These are phyloP conservation scores for Rhytidiadelphus loreus DNA, from an alignment of 225 moss, liverwort and hornwort genomes.

Conservation along the genomic window DNA sequence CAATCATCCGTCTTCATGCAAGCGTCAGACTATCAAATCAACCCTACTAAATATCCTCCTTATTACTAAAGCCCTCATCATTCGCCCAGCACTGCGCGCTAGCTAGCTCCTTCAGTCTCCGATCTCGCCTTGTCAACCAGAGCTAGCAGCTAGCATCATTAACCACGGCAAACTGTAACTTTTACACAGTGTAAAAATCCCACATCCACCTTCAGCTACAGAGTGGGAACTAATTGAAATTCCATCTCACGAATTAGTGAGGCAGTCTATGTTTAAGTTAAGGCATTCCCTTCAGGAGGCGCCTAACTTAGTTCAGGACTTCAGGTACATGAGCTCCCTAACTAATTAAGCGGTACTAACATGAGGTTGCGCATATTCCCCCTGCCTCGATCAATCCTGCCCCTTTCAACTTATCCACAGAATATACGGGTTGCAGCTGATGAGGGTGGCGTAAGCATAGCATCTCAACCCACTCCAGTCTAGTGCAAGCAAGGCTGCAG, in stretches of 20 bases:
- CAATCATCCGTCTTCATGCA: background rate
- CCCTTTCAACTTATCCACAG: background rate
- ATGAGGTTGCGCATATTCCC: background rate
- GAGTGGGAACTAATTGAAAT: background rate
- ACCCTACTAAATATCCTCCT: conserved; percentile 11
- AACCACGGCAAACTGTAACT: background rate
- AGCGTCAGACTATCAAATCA: conserved; percentile 25
- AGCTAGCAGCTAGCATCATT: background rate
- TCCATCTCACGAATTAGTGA: background rate
- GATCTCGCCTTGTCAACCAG: background rate
- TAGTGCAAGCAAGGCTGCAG: background rate
- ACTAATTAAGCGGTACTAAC: background rate
- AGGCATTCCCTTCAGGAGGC: background rate
- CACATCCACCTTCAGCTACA: background rate
- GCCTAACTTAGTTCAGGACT: background rate
- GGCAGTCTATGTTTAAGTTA: background rate
- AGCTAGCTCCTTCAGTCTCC: background rate
- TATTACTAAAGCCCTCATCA: conserved; percentile 5
- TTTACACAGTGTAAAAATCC: background rate
- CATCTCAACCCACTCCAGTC: background rate
- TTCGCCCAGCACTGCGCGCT: background rate
- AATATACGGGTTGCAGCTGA: background rate
- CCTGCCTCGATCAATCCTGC: background rate
- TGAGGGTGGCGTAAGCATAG: background rate
- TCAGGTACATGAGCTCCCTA: background rate